Evolutionary conservation across 768 basidiomycete species (phyloP).

Genomic region (Termitomyces sp.): DNA sequence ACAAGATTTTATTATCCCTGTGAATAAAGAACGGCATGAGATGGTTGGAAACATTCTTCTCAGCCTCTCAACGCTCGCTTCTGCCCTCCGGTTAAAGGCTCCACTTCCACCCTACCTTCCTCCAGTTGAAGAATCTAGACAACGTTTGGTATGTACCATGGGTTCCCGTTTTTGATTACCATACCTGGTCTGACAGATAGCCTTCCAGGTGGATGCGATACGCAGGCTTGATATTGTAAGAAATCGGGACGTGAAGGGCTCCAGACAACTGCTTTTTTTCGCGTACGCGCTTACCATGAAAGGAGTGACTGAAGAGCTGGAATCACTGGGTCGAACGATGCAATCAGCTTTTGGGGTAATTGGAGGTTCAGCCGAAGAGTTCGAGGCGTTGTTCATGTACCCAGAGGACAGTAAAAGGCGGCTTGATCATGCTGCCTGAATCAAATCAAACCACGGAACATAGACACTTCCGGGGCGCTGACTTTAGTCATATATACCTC

Average conservation of each 20-base stretch:
- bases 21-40: constrained; percentile 83
- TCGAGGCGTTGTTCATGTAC: constrained; percentile 68
- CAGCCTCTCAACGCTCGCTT: constrained; percentile 75
- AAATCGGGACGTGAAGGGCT: constrained; percentile 73
- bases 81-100: constrained; percentile 79
- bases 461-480: not conserved
- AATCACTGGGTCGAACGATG: constrained; percentile 71
- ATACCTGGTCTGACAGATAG: not conserved
- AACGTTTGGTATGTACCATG: constrained; percentile 54
- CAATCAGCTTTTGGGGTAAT: constrained; percentile 94
- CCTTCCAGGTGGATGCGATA: constrained; percentile 70
- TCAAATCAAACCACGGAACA: not conserved
- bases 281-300: constrained; percentile 94
- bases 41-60: constrained; percentile 96
- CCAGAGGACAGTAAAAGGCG: constrained; percentile 19
- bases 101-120: constrained; percentile 97
- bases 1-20: constrained; percentile 85
- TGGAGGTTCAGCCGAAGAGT: constrained; percentile 74
- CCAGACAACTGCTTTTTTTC: constrained; percentile 85
- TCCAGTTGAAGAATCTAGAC: constrained; percentile 82
- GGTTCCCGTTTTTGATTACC: not conserved
- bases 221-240: constrained; percentile 84
- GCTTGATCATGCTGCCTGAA: constrained; percentile 19
- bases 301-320: constrained; percentile 87
- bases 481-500: not conserved